Conservation (phyloP, 1,139 yeast genomes). For the Candida sp. region DNA sequence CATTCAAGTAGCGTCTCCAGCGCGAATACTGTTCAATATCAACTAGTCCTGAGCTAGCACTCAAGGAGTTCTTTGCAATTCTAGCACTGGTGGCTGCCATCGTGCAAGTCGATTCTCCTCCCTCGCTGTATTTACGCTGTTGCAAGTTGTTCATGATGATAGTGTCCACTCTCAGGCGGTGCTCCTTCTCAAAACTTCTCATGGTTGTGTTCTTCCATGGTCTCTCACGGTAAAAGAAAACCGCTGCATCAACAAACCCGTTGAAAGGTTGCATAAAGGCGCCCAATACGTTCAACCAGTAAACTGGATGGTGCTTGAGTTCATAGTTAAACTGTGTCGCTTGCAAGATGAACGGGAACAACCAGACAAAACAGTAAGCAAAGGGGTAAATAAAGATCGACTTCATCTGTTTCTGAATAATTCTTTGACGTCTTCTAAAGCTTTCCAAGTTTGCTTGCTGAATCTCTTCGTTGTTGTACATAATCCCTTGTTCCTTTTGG, state of each 20-base stretch:
- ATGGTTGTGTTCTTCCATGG: slow-evolving; percentile 68
- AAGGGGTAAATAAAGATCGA: slow-evolving; percentile 84
- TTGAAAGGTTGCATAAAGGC: slow-evolving; percentile 83
- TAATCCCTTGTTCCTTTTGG: slow-evolving; percentile 6
- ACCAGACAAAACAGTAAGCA: slow-evolving; percentile 80
- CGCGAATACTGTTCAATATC: slow-evolving; percentile 26
- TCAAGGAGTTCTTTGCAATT: slow-evolving; percentile 27
- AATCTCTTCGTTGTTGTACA: slow-evolving; percentile 36
- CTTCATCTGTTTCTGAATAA: slow-evolving; percentile 79
- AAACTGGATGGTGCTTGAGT: slow-evolving; percentile 50
- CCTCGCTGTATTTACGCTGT: slow-evolving; percentile 7
- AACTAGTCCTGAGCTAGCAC: slow-evolving; percentile 28
- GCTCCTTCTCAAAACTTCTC: slow-evolving; percentile 43
- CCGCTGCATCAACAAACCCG: slow-evolving; percentile 78
- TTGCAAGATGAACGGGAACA: slow-evolving; percentile 78
- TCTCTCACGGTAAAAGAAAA: slow-evolving; percentile 75
- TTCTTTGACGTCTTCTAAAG: slow-evolving; percentile 63
- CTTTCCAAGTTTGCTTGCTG: slow-evolving; percentile 64
- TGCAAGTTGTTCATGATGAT: slow-evolving; percentile 15
- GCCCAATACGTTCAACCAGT: slow-evolving; percentile 69
- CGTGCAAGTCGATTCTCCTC: slow-evolving; percentile 3
- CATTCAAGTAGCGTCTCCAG: slow-evolving; percentile 42
- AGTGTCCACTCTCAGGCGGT: slow-evolving; percentile 31
- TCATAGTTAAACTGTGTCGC: slow-evolving; percentile 61
- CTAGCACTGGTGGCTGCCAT: slow-evolving; percentile 29